Evolutionary conservation across 2,329 filamentous ascomycete species (phyloP), one percentile per base, ranked within the genome.

Genomic region (Calonectria hongkongensis): DNA sequence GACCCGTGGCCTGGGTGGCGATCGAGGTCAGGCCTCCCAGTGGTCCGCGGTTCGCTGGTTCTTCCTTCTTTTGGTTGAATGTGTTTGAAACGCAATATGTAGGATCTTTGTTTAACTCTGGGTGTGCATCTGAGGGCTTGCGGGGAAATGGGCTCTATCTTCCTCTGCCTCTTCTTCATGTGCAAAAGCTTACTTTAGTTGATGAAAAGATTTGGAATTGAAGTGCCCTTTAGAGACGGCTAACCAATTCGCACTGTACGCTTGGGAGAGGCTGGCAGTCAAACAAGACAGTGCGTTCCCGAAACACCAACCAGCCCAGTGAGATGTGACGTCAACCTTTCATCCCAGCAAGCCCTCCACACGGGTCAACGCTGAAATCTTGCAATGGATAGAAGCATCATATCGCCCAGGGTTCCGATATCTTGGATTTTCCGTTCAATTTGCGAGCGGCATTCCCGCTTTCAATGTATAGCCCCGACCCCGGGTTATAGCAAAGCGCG

Each of bases 11-110:
- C 67, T 72, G 68, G 54, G 66, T 66, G 68, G 67, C 65, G 62
- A 54, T 47, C 39, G 21, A 50, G 66, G 12, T 36, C 41, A 47
- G 66, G 16, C 10, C 21, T 28, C 7, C 56, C 51, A 43, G 48
- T 66, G 51, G 51, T 47, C 51, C 28, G 68, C 43, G 62, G 47
- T 67, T 75, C 76, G 67, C 45, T n/a, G 76, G 69, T 78, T 75
- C 56, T 30, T 9, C 4, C 33, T 36, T 48, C n/a, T 48, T 12
- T 25, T 48, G 21, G 45, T 48, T 25, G n/a, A 39, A 30, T 41
- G 33, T 60, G 54, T 41, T 25, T 60, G 54, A 60, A 60, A 60
- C 54, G 54, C 33, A 60, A 41, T 27, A 16, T 28, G 33, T 18
- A 41, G 36, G 36, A 21, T 41, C 54, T 41, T 41, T 27, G 54